These are phyloP conservation scores for Geranomyces michiganensis DNA, from an alignment of 192 early-diverging fungal genomes.

Conservation along the genomic window DNA sequence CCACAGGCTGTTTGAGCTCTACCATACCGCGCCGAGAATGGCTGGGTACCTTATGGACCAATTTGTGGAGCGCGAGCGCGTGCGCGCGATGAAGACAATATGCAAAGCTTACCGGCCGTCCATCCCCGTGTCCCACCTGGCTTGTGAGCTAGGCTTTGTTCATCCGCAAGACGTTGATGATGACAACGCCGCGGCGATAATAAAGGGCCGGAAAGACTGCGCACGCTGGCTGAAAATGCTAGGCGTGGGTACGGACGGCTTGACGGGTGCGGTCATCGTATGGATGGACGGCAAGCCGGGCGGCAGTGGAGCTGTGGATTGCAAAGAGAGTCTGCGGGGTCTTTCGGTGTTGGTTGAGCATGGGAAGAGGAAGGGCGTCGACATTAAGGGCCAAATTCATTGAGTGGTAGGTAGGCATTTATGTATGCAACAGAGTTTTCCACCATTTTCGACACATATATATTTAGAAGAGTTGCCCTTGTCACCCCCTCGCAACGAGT, in stretches of 20 bases:
- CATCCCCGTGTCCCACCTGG: conserved; percentile 61
- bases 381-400: conserved; percentile 57
- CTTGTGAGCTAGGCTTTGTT: conserved; percentile 70
- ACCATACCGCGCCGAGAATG: conserved; percentile 80
- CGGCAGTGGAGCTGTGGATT: conserved; percentile 32
- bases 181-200: conserved; percentile 11
- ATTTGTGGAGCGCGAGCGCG: conserved; percentile 85
- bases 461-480: too few species aligned
- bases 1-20: conserved; percentile 80
- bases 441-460: too few species aligned
- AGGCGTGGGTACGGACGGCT: neutral
- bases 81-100: conserved; percentile 73
- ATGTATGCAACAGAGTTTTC: too few species aligned
- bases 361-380: conserved; percentile 44
- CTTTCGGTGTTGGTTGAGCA: conserved; percentile 30
- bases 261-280: conserved; percentile 8
- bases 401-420: conserved; percentile 14
- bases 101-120: conserved; percentile 77
- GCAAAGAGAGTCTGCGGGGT: conserved; percentile 30
- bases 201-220: conserved; percentile 26
- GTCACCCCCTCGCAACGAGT: too few species aligned
- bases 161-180: conserved; percentile 20
- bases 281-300: conserved; percentile 18
- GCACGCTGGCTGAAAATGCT: conserved; percentile 28
- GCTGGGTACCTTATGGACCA: conserved; percentile 89